Evolutionary conservation across 1,139 yeast genomes (phyloP), one percentile per base, ranked within the genome.

Genomic region (Suhomyces terraborum): DNA sequence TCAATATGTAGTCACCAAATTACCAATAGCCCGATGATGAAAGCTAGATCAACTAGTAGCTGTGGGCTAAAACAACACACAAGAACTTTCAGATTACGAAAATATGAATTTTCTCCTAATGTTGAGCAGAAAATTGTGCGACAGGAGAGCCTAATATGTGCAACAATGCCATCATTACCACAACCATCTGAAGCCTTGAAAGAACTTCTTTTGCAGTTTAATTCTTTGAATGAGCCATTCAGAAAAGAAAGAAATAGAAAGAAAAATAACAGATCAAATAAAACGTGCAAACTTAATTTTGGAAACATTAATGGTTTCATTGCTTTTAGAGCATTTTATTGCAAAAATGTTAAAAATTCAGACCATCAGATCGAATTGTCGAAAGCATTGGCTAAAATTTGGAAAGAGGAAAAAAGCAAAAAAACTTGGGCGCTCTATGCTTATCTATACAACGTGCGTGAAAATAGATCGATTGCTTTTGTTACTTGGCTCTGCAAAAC

Each of bases 321-420:
- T 38, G 74, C 73, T 1, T 69, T 59, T 41, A 46, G 75, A 16
- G 50, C 70, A 0, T 69, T 59, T 42, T 66, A 69, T 43, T 52
- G 70, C 10, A 53, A 55, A 43, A 53, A 55, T 19, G 57, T 56
- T 23, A 50, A 45, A 7, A 56, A 56, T 22, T 51, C 59, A 3
- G 50, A 56, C 6, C 48, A 46, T 33, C 73, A 58, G 43, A 50
- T 50, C 35, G 42, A 47, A 39, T 49, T 63, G 25, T 64, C 68
- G 4, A 43, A 40, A 17, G 46, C 42, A 36, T 48, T 62, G 27
- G 67, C 63, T 23, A 53, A 46, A 41, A 51, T 62, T 33, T 68
- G 66, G 75, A 54, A 45, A 30, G 39, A 34, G 1, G 70, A 68
- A 17, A 50, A 50, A 2, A 41, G 54, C 8, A 61, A 64, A 40